phyloP scores from a whole-genome alignment of 139 green algal species.

The Axilococcus clingmanii region DNA sequence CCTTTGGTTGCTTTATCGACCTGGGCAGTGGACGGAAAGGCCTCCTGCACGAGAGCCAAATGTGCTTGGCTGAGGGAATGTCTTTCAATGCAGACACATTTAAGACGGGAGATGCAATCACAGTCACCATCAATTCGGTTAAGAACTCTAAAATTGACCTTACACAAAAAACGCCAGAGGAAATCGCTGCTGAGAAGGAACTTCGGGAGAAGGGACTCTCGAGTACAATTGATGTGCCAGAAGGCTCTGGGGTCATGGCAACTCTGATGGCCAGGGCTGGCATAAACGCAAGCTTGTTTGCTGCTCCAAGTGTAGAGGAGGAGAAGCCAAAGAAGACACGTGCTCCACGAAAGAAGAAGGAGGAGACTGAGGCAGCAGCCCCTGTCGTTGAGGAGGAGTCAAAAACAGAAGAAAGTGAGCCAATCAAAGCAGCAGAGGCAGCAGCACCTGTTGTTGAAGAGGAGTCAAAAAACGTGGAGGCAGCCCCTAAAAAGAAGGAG shows the following conservation, averaged over 20 bases:
- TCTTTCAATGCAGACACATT: slow-evolving; percentile 14
- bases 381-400: slow-evolving; percentile 14
- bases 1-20: slow-evolving; percentile 65
- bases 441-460: slow-evolving; percentile 18
- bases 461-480: slow-evolving; percentile 4
- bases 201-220: background rate
- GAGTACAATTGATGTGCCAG: slow-evolving; percentile 15
- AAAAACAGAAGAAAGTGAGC: slow-evolving; percentile 5
- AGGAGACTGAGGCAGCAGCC: slow-evolving; percentile 3
- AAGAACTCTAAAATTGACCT: slow-evolving; percentile 34
- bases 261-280: slow-evolving; percentile 15
- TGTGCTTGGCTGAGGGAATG: slow-evolving; percentile 27
- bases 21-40: slow-evolving; percentile 48
- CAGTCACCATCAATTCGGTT: slow-evolving; percentile 37
- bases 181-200: slow-evolving; percentile 16
- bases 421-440: slow-evolving; percentile 7
- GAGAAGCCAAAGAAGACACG: slow-evolving; percentile 3
- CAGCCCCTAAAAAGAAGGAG: slow-evolving; percentile 13
- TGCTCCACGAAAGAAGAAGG: background rate
- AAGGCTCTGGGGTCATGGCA: slow-evolving; percentile 3
- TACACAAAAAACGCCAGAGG: slow-evolving; percentile 26
- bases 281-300: slow-evolving; percentile 17
- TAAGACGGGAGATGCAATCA: slow-evolving; percentile 36
- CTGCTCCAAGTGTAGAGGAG: background rate
- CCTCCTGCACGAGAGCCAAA: slow-evolving; percentile 59